Base-by-base conservation (phyloP, 164 flowering plant species). In the Aristolochia fimbriata region DNA sequence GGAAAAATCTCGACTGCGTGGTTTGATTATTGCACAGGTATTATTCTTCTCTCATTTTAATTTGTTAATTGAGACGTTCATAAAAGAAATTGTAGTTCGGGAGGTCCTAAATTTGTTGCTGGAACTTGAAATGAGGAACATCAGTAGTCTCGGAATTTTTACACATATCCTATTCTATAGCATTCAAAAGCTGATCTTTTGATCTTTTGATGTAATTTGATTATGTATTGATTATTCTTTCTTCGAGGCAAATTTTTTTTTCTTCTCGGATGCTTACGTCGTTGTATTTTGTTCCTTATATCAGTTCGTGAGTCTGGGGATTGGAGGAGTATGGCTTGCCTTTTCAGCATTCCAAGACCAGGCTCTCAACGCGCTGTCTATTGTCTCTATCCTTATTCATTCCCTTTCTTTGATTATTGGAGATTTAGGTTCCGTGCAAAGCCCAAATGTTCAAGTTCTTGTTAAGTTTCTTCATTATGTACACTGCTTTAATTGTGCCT, bases 1-100 rank as follows among this genome's bases (percentile, higher is more conserved):
- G 55, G 85, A 80, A 41, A 88, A 86, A 73, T 77, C 83, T 64
- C 81, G 78, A 17, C 85, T 91, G 47, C 46, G 52, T 27, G 19
- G 51, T 14, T 66, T 87, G 65, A 49, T 91, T 57, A 14, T 73
- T 1, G 47, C 56, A 65, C 93, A 88, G 91, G 97, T 86, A 16
- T 30, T 33, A 31, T 56, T 30, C 31, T 55, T 27, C 27, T 31
- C 27, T 24, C 41, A 3, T 33, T 31, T 31, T 16, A 48, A 27
- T 50, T 49, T 13, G 10, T 22, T 7, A 3, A 33, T 20, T 8
- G n/a, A 6, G 10, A 47, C 24, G 22, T 19, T 5, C 48, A 37
- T 58, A 43, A 19, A 41, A 37, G 9, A 10, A 43, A 37, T 37
- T 58, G 49, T n/a, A 21, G 49, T 2, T n/a, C 11, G 12, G 1